phyloP scores from a whole-genome alignment of 768 basidiomycete species.

The Boletus subparvulus region DNA sequence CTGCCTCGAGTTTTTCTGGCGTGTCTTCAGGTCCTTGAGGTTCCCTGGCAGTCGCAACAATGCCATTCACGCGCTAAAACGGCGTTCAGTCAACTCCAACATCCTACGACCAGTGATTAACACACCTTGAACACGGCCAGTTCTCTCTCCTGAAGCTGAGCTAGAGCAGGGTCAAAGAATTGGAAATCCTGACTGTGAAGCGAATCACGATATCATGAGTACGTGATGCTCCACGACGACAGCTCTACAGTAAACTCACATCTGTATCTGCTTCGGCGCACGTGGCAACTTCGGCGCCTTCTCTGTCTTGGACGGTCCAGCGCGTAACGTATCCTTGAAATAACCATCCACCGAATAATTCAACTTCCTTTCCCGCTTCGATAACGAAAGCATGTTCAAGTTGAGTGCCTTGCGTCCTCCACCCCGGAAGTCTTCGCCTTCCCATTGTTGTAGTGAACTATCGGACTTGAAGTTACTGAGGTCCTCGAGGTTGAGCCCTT shows the following conservation, averaged over 20 bases:
- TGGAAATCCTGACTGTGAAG: slow-evolving; percentile 85
- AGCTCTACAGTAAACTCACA: slow-evolving; percentile 48
- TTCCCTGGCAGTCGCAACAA: slow-evolving; percentile 63
- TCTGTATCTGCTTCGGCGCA: slow-evolving; percentile 83
- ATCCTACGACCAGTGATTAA: background rate
- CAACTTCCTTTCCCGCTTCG: slow-evolving; percentile 90
- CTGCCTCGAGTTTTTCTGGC: slow-evolving; percentile 81
- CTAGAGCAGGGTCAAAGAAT: slow-evolving; percentile 84
- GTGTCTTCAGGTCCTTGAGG: slow-evolving; percentile 70
- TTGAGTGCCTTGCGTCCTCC: slow-evolving; percentile 74
- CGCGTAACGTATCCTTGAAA: slow-evolving; percentile 88
- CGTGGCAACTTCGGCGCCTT: slow-evolving; percentile 82
- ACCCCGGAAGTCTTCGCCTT: slow-evolving; percentile 87
- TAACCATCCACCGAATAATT: slow-evolving; percentile 96
- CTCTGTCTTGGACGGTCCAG: slow-evolving; percentile 73
- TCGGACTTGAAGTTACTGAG: slow-evolving; percentile 97
- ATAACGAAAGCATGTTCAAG: slow-evolving; percentile 79
- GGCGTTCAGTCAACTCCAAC: background rate
- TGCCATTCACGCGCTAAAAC: slow-evolving; percentile 60
- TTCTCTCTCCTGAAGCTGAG: slow-evolving; percentile 85
- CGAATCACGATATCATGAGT: background rate
- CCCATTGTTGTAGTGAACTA: slow-evolving; percentile 89
- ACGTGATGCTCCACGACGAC: background rate
- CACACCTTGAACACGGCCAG: slow-evolving; percentile 73
- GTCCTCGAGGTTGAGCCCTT: slow-evolving; percentile 88